Conservation (phyloP, 495 filamentous ascomycete genomes). For the Aspergillus taichungensis region DNA sequence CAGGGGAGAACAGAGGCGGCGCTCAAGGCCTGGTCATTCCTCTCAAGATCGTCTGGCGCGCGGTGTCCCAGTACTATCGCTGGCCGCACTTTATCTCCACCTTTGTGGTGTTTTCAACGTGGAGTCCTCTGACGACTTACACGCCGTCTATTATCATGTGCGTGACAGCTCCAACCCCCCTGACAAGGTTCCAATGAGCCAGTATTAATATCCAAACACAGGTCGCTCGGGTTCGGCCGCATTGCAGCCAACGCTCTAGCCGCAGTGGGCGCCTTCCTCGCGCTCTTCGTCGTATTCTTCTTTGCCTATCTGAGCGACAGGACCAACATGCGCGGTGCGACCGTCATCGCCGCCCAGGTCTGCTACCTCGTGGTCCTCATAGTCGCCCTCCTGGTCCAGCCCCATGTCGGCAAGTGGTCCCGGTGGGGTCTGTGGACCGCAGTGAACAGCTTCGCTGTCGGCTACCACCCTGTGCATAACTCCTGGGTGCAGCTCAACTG, state of each 20-base stretch:
- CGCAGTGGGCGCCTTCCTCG: conserved; percentile 20
- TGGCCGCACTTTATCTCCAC: conserved; percentile 27
- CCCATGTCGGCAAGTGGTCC: conserved; percentile 9
- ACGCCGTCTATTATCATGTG: conserved; percentile 20
- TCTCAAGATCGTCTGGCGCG: conserved; percentile 2
- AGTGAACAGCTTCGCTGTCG: conserved; percentile 14
- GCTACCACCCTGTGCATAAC: conserved; percentile 21
- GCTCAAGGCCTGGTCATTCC: conserved; percentile 1
- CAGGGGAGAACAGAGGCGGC: no score
- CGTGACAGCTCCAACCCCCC: no score
- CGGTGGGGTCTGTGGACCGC: conserved; percentile 17
- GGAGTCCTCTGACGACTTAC: conserved; percentile 22
- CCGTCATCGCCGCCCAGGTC: conserved; percentile 12
- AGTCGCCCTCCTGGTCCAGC: conserved; percentile 1
- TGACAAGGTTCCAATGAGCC: no score
- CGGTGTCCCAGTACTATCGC: conserved; percentile 12
- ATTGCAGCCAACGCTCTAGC: conserved; percentile 22
- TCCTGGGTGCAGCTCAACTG: conserved; percentile 22
- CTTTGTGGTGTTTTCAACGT: conserved; percentile 19
- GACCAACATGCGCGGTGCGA: conserved; percentile 8
- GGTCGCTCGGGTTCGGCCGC: conserved; percentile 15
- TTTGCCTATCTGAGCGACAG: conserved; percentile 18
- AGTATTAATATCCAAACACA: no score
- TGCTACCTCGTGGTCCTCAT: conserved; percentile 11
- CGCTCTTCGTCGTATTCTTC: conserved; percentile 18